Conservation (phyloP, 768 basidiomycete species). For the Mycena rosella region DNA sequence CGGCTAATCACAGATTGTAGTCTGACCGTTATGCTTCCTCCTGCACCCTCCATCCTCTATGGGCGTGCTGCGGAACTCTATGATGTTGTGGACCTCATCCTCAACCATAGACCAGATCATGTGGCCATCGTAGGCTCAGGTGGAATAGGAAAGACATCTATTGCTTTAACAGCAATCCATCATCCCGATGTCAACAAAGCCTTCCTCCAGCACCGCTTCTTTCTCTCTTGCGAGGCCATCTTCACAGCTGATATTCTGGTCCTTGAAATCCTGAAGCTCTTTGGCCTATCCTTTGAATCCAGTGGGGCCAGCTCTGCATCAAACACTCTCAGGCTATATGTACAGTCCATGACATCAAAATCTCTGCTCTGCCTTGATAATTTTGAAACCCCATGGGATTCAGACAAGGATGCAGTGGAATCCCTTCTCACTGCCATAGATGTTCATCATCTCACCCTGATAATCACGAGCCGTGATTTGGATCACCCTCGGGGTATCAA, state of each 20-base stretch:
- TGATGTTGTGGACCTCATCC: constrained; percentile 33
- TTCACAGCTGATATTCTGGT: too few species aligned
- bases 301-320: constrained; percentile 32
- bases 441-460: too few species aligned
- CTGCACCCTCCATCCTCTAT: constrained; percentile 34
- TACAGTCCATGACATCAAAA: too few species aligned
- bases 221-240: constrained; percentile 48
- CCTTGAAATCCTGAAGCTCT: constrained; percentile 34
- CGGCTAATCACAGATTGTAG: neutral
- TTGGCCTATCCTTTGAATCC: constrained; percentile 1
- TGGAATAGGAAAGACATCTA: too few species aligned
- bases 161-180: too few species aligned
- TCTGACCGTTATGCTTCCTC: neutral
- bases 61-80: constrained; percentile 43
- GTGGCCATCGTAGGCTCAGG: constrained; percentile 47
- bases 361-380: too few species aligned
- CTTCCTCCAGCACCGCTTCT: constrained; percentile 41
- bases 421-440: too few species aligned
- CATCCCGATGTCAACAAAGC: too few species aligned
- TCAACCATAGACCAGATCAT: constrained; percentile 28
- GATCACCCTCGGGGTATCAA: too few species aligned
- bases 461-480: too few species aligned
- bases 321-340: constrained; percentile 30
- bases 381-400: too few species aligned
- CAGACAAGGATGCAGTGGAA: too few species aligned